These are phyloP conservation scores for Deuterostichococcus epilithicus DNA, from an alignment of 139 green algal genomes.

Conservation along the genomic window DNA sequence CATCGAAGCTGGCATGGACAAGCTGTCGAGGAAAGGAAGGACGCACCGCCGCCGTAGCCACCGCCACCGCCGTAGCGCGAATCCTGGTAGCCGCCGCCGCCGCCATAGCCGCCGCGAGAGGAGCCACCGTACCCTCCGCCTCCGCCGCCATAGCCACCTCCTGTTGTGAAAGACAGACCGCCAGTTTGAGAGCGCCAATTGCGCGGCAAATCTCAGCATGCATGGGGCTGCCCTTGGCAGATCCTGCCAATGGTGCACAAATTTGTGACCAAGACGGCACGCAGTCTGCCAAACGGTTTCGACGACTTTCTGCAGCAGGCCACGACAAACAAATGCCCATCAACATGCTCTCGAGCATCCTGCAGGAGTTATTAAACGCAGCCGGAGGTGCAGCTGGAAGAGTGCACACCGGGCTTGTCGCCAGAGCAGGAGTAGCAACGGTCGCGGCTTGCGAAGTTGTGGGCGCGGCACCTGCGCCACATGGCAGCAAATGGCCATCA, in stretches of 20 bases:
- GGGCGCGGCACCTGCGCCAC: conserved; percentile 18
- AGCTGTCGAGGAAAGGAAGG: no score
- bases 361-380: not conserved
- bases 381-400: not conserved
- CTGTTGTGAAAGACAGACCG: not conserved
- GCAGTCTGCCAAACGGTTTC: not conserved
- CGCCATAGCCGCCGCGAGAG: no score
- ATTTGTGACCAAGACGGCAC: not conserved
- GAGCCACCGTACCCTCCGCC: conserved; percentile 11
- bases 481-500: no score
- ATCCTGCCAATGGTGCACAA: not conserved
- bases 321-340: not conserved
- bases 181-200: not conserved
- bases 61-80: conserved; percentile 5
- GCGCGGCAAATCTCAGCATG: not conserved
- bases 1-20: no score
- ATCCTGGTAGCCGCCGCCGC: not conserved
- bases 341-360: not conserved
- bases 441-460: conserved; percentile 42
- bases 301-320: not conserved
- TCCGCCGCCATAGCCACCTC: not conserved
- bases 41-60: not conserved
- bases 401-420: conserved; percentile 6
- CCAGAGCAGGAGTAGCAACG: conserved; percentile 29
- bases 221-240: no score